phyloP scores from a whole-genome alignment of 2,329 filamentous ascomycete species.

The Monosporascus sp. region DNA sequence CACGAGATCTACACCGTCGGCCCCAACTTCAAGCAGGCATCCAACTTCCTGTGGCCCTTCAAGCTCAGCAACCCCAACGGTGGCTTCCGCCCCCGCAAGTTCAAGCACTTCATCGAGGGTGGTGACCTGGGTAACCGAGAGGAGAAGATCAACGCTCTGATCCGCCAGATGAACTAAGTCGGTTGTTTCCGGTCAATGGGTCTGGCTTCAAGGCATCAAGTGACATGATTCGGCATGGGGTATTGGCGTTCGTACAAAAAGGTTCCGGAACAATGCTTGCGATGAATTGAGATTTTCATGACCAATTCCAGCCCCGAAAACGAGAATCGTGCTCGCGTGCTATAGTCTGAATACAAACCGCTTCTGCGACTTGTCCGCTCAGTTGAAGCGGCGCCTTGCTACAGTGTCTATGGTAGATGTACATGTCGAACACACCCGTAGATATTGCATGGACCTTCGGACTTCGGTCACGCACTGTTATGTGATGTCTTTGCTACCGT shows the following conservation, averaged over 20 bases:
- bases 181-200: constrained; percentile 20
- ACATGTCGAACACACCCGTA: background rate
- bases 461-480: too few species aligned
- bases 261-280: constrained; percentile 22
- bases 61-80: constrained; percentile 98
- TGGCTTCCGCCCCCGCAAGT: constrained; percentile 94
- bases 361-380: too few species aligned
- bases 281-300: constrained; percentile 31
- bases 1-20: too few species aligned
- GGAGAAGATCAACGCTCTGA: constrained; percentile 93
- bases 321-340: background rate
- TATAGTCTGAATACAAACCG: background rate
- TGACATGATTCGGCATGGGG: constrained; percentile 29
- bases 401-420: background rate
- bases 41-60: constrained; percentile 99
- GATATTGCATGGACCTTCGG: too few species aligned
- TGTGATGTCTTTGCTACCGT: too few species aligned
- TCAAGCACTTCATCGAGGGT: constrained; percentile 98
- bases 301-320: constrained; percentile 18
- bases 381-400: too few species aligned
- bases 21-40: constrained; percentile 99
- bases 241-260: constrained; percentile 28
- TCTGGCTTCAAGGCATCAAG: constrained; percentile 19
- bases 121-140: constrained; percentile 98
- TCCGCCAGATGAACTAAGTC: constrained; percentile 96